phyloP scores from a whole-genome alignment of 768 basidiomycete species.

The Tricholoma sp. region DNA sequence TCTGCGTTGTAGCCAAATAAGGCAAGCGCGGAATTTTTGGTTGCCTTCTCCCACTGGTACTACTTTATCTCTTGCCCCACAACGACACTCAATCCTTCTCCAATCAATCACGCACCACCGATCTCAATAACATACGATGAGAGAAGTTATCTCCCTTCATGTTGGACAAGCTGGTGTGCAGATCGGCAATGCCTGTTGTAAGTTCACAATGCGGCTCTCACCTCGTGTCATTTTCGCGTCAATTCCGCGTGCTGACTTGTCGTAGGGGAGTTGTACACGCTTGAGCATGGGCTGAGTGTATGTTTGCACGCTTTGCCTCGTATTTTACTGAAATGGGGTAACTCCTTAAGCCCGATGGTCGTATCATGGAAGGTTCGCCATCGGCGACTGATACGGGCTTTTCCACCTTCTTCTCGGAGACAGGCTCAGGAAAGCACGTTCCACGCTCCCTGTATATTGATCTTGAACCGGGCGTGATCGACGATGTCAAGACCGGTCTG shows the following conservation, averaged over 20 bases:
- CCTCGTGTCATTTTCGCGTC: slow-evolving; percentile 27
- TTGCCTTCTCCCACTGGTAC: slow-evolving; percentile 26
- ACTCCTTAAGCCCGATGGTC: slow-evolving; percentile 82
- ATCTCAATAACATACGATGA: slow-evolving; percentile 47
- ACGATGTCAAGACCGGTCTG: slow-evolving; percentile 92
- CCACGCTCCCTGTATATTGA: slow-evolving; percentile 97
- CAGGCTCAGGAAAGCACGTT: slow-evolving; percentile 92
- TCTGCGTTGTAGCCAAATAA: slow-evolving; percentile 18
- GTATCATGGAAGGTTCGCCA: slow-evolving; percentile 73
- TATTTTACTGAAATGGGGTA: slow-evolving; percentile 14
- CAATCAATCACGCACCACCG: slow-evolving; percentile 8
- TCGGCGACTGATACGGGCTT: slow-evolving; percentile 85
- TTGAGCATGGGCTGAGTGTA: slow-evolving; percentile 97
- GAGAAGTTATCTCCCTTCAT: slow-evolving; percentile 97
- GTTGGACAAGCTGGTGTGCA: slow-evolving; percentile 99
- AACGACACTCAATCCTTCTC: slow-evolving; percentile 15
- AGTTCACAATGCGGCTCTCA: slow-evolving; percentile 34
- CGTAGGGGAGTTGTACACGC: slow-evolving; percentile 96
- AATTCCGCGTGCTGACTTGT: slow-evolving; percentile 33
- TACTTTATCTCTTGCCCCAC: slow-evolving; percentile 16
- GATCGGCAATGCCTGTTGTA: slow-evolving; percentile 98
- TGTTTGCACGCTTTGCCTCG: slow-evolving; percentile 27
- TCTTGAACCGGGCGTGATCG: slow-evolving; percentile 96
- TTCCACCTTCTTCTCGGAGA: slow-evolving; percentile 99
- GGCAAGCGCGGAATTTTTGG: slow-evolving; percentile 21